phyloP scores from a whole-genome alignment of 257 asterid genomes.

The Handroanthus guayacan region DNA sequence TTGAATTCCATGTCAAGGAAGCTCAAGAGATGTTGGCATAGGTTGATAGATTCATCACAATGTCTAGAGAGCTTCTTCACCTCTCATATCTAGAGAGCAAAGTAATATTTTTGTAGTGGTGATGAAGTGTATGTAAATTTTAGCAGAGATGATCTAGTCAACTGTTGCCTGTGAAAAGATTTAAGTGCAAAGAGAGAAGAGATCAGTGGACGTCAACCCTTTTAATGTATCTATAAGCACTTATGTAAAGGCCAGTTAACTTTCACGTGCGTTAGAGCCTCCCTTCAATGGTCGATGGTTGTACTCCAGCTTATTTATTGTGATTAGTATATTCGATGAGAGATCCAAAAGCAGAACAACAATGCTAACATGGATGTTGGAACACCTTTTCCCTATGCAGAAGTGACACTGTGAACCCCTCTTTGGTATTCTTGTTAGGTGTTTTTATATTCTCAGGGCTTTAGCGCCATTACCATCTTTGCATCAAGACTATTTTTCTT shows the following conservation, averaged over 20 bases:
- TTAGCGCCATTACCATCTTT: background rate
- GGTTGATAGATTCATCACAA: background rate
- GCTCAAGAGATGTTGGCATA: background rate
- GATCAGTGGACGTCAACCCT: too few species aligned
- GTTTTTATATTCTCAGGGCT: too few species aligned
- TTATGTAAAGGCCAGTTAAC: too few species aligned
- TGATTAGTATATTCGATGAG: background rate
- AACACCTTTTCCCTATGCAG: too few species aligned
- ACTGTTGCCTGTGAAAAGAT: background rate
- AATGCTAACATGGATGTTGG: too few species aligned
- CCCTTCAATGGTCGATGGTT: too few species aligned
- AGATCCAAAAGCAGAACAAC: too few species aligned
- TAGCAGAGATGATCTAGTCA: slow-evolving; percentile 2
- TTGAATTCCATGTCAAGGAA: background rate
- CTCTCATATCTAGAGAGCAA: background rate
- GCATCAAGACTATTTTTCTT: background rate
- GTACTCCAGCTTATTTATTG: background rate
- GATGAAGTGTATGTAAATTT: background rate
- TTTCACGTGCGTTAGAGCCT: too few species aligned
- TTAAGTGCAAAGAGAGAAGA: background rate
- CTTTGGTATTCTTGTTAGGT: too few species aligned
- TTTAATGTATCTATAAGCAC: too few species aligned
- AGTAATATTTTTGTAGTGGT: slow-evolving; percentile 1
- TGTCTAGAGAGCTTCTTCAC: background rate
- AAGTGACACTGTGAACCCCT: too few species aligned